Evolutionary conservation across 176 grass and related monocot genomes (phyloP).

Genomic region (Bothriochloa decipiens): DNA sequence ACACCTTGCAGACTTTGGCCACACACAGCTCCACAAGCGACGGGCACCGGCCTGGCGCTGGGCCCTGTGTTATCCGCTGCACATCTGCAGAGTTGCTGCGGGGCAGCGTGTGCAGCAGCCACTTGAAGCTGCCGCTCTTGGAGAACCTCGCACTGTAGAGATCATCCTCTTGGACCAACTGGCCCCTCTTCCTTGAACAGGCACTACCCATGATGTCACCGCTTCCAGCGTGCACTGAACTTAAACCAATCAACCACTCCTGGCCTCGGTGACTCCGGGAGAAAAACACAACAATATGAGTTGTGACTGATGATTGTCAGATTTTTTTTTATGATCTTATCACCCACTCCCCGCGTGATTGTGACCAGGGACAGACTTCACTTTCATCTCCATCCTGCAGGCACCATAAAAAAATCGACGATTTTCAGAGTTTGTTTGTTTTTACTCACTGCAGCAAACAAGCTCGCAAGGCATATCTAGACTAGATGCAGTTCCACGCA

Average conservation of each 20-base stretch:
- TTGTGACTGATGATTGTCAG: not conserved
- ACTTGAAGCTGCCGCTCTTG: slow-evolving; percentile 90
- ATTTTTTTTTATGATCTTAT: slow-evolving; percentile 21
- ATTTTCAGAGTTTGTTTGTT: not conserved
- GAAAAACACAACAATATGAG: not conserved
- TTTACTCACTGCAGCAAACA: not conserved
- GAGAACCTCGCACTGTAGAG: slow-evolving; percentile 70
- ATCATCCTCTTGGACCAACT: slow-evolving; percentile 54
- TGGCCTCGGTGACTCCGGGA: not conserved
- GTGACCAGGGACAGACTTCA: slow-evolving; percentile 2
- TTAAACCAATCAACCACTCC: slow-evolving; percentile 31
- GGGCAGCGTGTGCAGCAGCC: slow-evolving; percentile 72
- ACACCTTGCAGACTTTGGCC: slow-evolving; percentile 80
- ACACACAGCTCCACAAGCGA: slow-evolving; percentile 87
- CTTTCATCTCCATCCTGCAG: slow-evolving; percentile 39
- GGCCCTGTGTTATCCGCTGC: slow-evolving; percentile 41
- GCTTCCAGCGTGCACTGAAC: no score
- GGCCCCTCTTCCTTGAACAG: slow-evolving; percentile 88
- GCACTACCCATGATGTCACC: slow-evolving; percentile 69
- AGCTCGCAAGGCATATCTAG: not conserved
- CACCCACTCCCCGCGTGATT: slow-evolving; percentile 16
- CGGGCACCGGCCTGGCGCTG: slow-evolving; percentile 47
- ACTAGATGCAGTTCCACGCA: slow-evolving; percentile 20
- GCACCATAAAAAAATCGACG: slow-evolving; percentile 25
- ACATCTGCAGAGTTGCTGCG: slow-evolving; percentile 51